Evolutionary conservation across 2,329 filamentous ascomycete species (phyloP).

Genomic region (Phialocephala subalpina): DNA sequence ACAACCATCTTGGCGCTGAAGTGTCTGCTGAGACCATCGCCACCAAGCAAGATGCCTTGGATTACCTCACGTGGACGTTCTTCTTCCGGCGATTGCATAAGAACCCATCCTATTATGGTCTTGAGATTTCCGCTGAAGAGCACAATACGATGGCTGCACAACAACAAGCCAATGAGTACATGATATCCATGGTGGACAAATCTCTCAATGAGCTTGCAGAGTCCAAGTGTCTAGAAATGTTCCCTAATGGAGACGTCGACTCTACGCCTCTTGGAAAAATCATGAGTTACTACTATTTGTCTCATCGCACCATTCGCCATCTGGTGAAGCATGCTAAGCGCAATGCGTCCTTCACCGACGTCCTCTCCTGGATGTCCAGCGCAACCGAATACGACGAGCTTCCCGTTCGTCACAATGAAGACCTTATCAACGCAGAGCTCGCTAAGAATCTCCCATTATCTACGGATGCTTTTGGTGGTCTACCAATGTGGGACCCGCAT

Average conservation of each 20-base stretch:
- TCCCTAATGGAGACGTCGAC: constrained; percentile 88
- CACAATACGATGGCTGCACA: constrained; percentile 89
- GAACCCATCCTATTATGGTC: constrained; percentile 97
- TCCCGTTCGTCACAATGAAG: constrained; percentile 97
- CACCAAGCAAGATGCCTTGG: constrained; percentile 95
- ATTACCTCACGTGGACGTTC: constrained; percentile 99
- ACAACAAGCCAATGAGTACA: constrained; percentile 88
- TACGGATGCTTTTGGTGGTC: constrained; percentile 54
- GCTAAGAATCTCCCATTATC: constrained; percentile 78
- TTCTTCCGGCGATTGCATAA: constrained; percentile 98
- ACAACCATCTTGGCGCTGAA: constrained; percentile 96
- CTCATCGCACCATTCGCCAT: constrained; percentile 91
- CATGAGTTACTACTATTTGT: constrained; percentile 99
- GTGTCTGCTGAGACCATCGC: constrained; percentile 91
- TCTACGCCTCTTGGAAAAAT: constrained; percentile 94
- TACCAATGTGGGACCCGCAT: constrained; percentile 98
- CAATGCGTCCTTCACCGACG: constrained; percentile 80
- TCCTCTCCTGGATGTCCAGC: constrained; percentile 88
- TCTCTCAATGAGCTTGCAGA: constrained; percentile 83
- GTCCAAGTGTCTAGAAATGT: constrained; percentile 84
- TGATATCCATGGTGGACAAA: constrained; percentile 90
- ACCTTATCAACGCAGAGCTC: constrained; percentile 92
- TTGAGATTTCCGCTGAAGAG: constrained; percentile 91
- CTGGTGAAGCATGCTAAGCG: constrained; percentile 80
- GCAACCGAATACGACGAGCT: constrained; percentile 98